phyloP scores from a whole-genome alignment of 2,329 filamentous ascomycete genomes.

The Fusarium azukiicola region DNA sequence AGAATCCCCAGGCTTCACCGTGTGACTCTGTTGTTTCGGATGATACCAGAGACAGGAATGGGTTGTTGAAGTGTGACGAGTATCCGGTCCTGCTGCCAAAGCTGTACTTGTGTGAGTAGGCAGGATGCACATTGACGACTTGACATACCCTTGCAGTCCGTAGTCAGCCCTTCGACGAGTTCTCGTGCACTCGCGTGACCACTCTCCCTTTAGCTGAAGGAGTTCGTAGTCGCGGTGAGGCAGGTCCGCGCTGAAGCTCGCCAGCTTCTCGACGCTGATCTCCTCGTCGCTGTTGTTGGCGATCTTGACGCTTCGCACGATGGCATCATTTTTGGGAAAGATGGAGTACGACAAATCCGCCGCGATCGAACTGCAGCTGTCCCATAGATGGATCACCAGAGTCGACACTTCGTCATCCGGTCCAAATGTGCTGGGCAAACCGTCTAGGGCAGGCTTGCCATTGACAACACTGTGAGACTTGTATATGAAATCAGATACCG shows the following conservation, averaged over 20 bases:
- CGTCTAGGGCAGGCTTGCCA: constrained; percentile 78
- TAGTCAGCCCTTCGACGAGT: constrained; percentile 77
- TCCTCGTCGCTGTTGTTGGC: constrained; percentile 77
- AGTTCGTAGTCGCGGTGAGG: constrained; percentile 81
- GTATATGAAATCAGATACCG: constrained; percentile 79
- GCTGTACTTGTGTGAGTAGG: constrained; percentile 56
- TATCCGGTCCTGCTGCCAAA: constrained; percentile 82
- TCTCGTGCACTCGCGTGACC: constrained; percentile 78
- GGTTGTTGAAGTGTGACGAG: constrained; percentile 83
- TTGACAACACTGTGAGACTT: constrained; percentile 74
- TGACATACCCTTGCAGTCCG: constrained; percentile 73
- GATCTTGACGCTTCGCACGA: constrained; percentile 80
- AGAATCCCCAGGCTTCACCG: constrained; percentile 83
- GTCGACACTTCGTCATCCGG: constrained; percentile 77
- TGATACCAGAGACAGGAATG: constrained; percentile 79
- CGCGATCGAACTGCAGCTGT: constrained; percentile 77
- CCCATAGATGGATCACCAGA: constrained; percentile 77
- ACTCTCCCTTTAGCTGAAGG: constrained; percentile 81
- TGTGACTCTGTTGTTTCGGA: constrained; percentile 79
- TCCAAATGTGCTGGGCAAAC: constrained; percentile 81
- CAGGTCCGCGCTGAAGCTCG: constrained; percentile 81
- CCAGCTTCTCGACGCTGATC: constrained; percentile 76
- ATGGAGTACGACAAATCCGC: constrained; percentile 82
- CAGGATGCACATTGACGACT: background rate
- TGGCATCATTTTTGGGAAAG: constrained; percentile 80